Evolutionary conservation across 192 early-diverging fungal species (phyloP), one percentile per base, ranked within the genome.

Genomic region (Lobosporangium transversale): DNA sequence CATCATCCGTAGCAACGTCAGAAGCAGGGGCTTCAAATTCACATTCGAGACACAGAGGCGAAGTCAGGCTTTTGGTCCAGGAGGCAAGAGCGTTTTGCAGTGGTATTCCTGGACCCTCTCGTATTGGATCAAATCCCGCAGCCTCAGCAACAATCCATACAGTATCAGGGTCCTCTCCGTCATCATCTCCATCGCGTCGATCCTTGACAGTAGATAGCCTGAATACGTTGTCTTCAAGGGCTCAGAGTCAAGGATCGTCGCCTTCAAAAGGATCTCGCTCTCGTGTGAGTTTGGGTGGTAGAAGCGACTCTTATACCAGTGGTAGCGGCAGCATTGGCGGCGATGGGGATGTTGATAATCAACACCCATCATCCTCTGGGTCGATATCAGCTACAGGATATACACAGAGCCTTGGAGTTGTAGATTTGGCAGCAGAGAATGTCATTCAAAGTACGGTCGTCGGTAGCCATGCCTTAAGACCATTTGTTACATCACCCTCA

Each of bases 21-120:
- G 51, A 53, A 32, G 29, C 30, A 12, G 51, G 4, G 3, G 31
- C 27, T 18, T 18, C 51, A 5, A 53, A 26, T 8, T 21, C 27
- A 29, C 23, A 48, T 26, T 4, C 17, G 36, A 52, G 48, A 11
- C 36, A 52, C 4, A 21, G 53, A 24, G 53, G 53, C 21, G 65
- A 62, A n/a, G 21, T 76, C 7, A 9, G 24, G 1, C 35, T 76
- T 1, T 45, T 76, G 36, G 73, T 76, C 3, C 32, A 76, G 47
- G 73, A 76, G 37, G 73, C 73, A 0, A 50, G 73, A 6, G 73
- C 58, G 23, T 76, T 76, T 23, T 76, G 73, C 23, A 59, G 58
- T 36, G 57, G 63, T 24, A 42, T 51, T 11, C 36, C 54, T 37
- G 57, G 37, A 35, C 42, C 56, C 2, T 40, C 63, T 18, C 70